Base-by-base conservation (phyloP, 257 asterid species). In the Catharanthus roseus region DNA sequence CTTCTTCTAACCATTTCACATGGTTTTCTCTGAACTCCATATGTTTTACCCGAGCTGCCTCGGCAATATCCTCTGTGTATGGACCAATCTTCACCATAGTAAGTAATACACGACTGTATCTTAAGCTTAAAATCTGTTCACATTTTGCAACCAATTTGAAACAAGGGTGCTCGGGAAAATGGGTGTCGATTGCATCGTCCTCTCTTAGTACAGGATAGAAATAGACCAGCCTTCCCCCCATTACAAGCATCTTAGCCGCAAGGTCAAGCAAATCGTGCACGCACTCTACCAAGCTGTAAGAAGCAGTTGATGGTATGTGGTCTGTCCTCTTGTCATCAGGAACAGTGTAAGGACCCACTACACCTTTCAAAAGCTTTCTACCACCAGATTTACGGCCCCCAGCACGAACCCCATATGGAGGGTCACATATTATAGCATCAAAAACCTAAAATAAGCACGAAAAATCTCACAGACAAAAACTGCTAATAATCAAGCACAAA, bases 381-480 rank as follows among this genome's bases (percentile, higher is more conserved):
- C 99, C 99, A 64, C 99, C 99, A 60, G 99, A 95, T 82, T 95
- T 95, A 63, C 97, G 99, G 2, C 99, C 99, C 55, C 99, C 99
- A 10, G 99, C 99, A 68, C 99, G 97, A 53, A 95, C 99, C 24
- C 99, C 99, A 3, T 95, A 95, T 24, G 99, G 99, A 64, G 99
- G 99, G 50, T 95, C 99, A 38, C 99, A 95, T 75, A 95, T 91
- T 77, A 95, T 89, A 72, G 97, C 97, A 84, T 95, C 95, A 72
- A 95, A 89, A 56, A 95, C 53, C 99, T 95, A 79, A 33, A 71
- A 66, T 72, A 75, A 50, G 65, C 68, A 70, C 23, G 10, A 57
- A 1, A n/a, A 62, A 76, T 61, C 8, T 28, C 1, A 34, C 61
- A 5, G 33, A 26, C 34, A 26, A 42, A 41, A 18, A 10, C 12